phyloP scores from a whole-genome alignment of 1,284 basidiomycete species.

The Ceratobasidium sp. region DNA sequence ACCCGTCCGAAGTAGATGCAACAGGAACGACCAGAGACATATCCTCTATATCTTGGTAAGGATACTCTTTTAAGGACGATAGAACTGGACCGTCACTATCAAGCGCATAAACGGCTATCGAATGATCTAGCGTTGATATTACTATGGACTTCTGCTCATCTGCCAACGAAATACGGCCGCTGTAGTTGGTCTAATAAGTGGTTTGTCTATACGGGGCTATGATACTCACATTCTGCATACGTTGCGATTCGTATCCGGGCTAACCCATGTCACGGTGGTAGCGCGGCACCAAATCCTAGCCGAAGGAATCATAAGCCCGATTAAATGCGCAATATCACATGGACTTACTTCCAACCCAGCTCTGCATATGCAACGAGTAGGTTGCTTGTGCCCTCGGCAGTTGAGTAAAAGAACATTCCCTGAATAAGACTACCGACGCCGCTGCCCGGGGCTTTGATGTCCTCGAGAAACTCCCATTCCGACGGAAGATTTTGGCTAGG shows the following conservation, averaged over 20 bases:
- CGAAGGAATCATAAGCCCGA: background rate
- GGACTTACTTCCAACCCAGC: background rate
- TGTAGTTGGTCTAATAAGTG: too few relatives aligned
- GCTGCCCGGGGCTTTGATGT: background rate
- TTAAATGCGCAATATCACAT: background rate
- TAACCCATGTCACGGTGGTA: background rate
- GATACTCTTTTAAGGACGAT: background rate
- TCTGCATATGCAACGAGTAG: background rate
- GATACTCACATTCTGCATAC: slow-evolving; percentile 2
- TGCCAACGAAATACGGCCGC: background rate
- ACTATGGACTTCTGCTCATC: background rate
- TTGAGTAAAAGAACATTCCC: background rate
- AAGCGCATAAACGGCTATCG: background rate
- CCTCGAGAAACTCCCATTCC: background rate
- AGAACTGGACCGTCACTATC: background rate
- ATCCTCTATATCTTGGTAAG: background rate
- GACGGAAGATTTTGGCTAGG: background rate
- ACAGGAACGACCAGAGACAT: background rate
- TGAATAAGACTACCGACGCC: background rate
- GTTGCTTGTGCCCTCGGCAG: background rate
- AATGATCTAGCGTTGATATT: background rate
- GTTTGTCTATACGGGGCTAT: too few relatives aligned
- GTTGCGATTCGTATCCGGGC: background rate
- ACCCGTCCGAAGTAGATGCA: background rate
- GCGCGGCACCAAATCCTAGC: background rate